phyloP scores from a whole-genome alignment of 2,329 filamentous ascomycete genomes.

The Mycocentrospora acerina region DNA sequence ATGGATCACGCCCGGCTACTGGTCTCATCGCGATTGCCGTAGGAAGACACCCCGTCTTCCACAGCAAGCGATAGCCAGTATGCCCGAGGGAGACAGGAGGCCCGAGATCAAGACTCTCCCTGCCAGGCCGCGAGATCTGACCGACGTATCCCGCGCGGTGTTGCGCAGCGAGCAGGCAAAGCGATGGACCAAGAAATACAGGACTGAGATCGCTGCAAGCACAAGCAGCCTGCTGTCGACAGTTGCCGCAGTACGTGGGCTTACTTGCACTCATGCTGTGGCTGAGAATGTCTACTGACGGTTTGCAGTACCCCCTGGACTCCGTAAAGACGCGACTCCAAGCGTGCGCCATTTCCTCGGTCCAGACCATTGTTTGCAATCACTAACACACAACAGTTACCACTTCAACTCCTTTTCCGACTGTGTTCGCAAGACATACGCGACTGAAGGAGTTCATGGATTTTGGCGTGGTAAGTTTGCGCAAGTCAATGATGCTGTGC shows the following conservation, averaged over 20 bases:
- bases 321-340: conserved; percentile 91
- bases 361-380: neutral
- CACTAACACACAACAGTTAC: conserved; percentile 51
- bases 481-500: conserved; percentile 5
- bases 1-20: conserved; percentile 57
- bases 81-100: conserved; percentile 38
- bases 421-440: conserved; percentile 75
- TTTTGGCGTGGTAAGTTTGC: conserved; percentile 55
- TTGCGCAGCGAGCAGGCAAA: conserved; percentile 48
- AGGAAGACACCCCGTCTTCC: conserved; percentile 58
- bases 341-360: conserved; percentile 49
- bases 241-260: conserved; percentile 60
- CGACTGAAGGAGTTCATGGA: conserved; percentile 50
- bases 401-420: conserved; percentile 73
- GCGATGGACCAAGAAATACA: conserved; percentile 71
- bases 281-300: conserved; percentile 17
- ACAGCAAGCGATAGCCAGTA: conserved; percentile 51
- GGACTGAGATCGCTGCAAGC: conserved; percentile 78
- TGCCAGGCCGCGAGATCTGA: conserved; percentile 43
- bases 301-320: conserved; percentile 70
- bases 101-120: conserved; percentile 24
- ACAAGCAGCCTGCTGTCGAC: conserved; percentile 77
- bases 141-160: conserved; percentile 34
- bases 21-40: conserved; percentile 62
- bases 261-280: no score